Evolutionary conservation across 148 eudicot species (phyloP).

Genomic region (Camellia granthamiana): DNA sequence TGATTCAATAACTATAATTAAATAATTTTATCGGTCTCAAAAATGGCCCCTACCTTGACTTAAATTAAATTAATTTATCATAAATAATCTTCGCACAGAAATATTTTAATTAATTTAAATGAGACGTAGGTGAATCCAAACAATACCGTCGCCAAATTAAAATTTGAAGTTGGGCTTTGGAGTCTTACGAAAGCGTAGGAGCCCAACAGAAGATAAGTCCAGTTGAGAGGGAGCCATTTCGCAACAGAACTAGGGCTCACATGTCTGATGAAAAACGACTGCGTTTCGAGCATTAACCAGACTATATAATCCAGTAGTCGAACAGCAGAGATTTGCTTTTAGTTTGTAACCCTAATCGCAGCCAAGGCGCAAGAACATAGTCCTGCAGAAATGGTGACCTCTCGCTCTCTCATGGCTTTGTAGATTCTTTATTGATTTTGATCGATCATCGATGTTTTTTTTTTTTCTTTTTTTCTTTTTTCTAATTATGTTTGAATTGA

Average conservation of each 20-base stretch:
- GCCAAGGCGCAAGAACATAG: not conserved
- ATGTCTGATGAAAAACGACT: not conserved
- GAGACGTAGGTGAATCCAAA: no score
- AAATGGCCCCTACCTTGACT: no score
- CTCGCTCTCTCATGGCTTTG: not conserved
- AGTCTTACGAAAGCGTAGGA: no score
- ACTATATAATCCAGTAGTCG: not conserved
- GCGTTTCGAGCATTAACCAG: not conserved
- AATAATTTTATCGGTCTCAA: no score
- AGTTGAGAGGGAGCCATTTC: not conserved
- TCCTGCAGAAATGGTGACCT: slow-evolving; percentile 16
- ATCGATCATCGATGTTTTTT: not conserved
- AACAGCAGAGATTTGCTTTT: no score
- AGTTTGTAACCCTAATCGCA: not conserved
- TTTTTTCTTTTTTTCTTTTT: not conserved
- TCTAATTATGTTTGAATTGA: no score
- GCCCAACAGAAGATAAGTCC: not conserved
- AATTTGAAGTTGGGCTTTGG: no score
- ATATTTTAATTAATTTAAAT: no score
- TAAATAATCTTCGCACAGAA: no score
- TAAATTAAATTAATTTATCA: no score
- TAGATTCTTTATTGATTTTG: not conserved
- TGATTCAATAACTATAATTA: no score
- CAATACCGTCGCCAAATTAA: no score
- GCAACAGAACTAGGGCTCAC: not conserved